A percentile compares a stretch with the other conserved stretches of the same genome.
These are phyloP conservation scores for Amphicarpaea edgeworthii DNA, from an alignment of 306 rosid genomes.

Conservation along the genomic window DNA sequence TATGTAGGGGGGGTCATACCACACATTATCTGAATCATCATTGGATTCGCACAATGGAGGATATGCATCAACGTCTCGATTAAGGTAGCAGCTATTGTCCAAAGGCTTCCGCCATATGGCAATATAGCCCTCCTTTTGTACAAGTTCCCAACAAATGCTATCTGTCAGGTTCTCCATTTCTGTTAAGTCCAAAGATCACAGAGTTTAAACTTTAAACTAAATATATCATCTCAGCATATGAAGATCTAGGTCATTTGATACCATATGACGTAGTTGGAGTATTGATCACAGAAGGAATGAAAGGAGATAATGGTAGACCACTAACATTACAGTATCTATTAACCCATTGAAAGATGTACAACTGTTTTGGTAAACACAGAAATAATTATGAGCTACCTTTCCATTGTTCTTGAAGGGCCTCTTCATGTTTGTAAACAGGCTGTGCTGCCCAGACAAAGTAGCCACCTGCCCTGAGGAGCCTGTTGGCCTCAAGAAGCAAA, in stretches of 20 bases:
- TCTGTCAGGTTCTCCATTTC: conserved; percentile 80
- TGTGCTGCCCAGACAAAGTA: conserved; percentile 96
- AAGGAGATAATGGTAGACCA: neutral
- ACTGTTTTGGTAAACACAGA: conserved; percentile 12
- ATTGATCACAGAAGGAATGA: conserved; percentile 8
- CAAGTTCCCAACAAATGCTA: conserved; percentile 85
- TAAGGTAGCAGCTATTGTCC: conserved; percentile 80
- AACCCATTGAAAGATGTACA: conserved; percentile 24
- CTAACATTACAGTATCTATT: conserved; percentile 24
- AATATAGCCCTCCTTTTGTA: conserved; percentile 78
- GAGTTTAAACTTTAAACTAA: conserved; percentile 16
- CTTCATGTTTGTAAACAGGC: conserved; percentile 83
- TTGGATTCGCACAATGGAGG: conserved; percentile 77
- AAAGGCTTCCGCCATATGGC: conserved; percentile 90
- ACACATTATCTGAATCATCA: conserved; percentile 86
- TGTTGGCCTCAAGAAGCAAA: conserved; percentile 86
- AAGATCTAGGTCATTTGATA: conserved; percentile 30
- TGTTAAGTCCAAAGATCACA: conserved; percentile 47
- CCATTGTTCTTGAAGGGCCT: conserved; percentile 79
- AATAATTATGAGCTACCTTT: conserved; percentile 64
- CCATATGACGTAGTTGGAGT: conserved; percentile 6
- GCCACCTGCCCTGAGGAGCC: conserved; percentile 90
- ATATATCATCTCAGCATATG: conserved; percentile 1
- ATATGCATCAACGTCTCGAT: conserved; percentile 58
- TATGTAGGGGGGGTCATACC: conserved; percentile 58